A percentile compares a stretch with the other conserved stretches of the same genome.
Conservation (phyloP, 208 protist species). For the Paratrypanosoma confusum region DNA sequence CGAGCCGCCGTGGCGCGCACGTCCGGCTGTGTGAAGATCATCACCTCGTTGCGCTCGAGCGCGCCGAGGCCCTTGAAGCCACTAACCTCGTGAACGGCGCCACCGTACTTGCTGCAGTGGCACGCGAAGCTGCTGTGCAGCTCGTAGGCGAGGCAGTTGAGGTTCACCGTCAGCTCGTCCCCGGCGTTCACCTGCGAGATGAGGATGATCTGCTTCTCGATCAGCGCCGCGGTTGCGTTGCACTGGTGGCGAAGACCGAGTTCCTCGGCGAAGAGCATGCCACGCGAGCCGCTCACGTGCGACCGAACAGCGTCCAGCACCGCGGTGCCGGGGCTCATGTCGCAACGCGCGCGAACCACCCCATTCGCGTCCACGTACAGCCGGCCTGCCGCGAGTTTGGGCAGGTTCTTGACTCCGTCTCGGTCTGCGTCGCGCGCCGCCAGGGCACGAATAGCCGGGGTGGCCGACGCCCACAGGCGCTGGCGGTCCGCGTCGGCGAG, state of each 20-base stretch:
- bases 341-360: constrained; percentile 25
- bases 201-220: constrained; percentile 46
- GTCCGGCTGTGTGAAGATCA: constrained; percentile 32
- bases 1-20: constrained; percentile 37
- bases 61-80: constrained; percentile 35
- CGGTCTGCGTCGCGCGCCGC: constrained; percentile 8
- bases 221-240: constrained; percentile 38
- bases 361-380: constrained; percentile 38
- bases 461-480: constrained; percentile 57
- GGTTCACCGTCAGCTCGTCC: constrained; percentile 59
- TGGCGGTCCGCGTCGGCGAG: constrained; percentile 33
- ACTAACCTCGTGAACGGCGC: constrained; percentile 22
- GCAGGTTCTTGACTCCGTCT: constrained; percentile 23
- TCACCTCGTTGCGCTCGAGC: constrained; percentile 16
- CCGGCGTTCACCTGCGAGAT: constrained; percentile 32
- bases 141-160: constrained; percentile 50
- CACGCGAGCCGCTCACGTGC: constrained; percentile 14
- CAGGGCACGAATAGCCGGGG: constrained; percentile 52
- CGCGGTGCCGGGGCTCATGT: constrained; percentile 35
- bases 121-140: constrained; percentile 42
- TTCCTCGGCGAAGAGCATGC: constrained; percentile 31
- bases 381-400: constrained; percentile 25
- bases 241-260: constrained; percentile 61
- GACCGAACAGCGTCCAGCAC: constrained; percentile 19
- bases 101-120: no score